These are phyloP conservation scores for Marvania coccoides DNA, from an alignment of 139 green algal genomes.

Conservation along the genomic window DNA sequence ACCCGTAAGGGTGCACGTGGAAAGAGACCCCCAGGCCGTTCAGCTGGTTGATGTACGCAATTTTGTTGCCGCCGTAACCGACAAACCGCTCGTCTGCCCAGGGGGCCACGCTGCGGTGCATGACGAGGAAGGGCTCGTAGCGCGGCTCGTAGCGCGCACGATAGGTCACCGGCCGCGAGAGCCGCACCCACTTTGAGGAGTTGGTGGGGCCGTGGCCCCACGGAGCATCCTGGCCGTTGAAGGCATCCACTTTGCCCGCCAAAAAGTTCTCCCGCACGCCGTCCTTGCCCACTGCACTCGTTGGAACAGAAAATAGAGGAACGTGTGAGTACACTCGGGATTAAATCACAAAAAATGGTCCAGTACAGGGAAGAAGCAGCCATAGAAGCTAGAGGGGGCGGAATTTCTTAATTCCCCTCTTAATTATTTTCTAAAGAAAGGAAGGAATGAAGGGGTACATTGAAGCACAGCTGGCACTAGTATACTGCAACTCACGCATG, in stretches of 20 bases:
- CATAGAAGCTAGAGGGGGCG: background rate
- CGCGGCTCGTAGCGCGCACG: background rate
- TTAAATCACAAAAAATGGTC: background rate
- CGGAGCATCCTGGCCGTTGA: slow-evolving; percentile 4
- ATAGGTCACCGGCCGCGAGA: background rate
- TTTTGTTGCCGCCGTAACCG: slow-evolving; percentile 5
- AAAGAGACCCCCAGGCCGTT: background rate
- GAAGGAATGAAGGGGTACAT: no score
- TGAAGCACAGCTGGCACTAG: no score
- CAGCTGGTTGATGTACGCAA: slow-evolving; percentile 12
- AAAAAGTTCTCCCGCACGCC: background rate
- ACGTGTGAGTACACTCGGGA: background rate
- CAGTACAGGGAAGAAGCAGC: background rate
- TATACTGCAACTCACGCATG: background rate
- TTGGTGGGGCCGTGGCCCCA: slow-evolving; percentile 10
- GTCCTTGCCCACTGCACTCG: background rate
- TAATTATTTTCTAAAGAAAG: background rate
- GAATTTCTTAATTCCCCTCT: background rate
- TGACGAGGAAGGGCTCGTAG: slow-evolving; percentile 3
- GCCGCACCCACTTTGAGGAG: background rate
- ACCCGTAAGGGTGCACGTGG: slow-evolving; percentile 6
- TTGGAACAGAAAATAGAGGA: background rate
- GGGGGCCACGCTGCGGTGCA: background rate
- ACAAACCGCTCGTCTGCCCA: slow-evolving; percentile 9
- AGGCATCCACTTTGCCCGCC: slow-evolving; percentile 3